phyloP scores from a whole-genome alignment of 371 early-diverging fungal species.

The Nosema muscidifuracis region DNA sequence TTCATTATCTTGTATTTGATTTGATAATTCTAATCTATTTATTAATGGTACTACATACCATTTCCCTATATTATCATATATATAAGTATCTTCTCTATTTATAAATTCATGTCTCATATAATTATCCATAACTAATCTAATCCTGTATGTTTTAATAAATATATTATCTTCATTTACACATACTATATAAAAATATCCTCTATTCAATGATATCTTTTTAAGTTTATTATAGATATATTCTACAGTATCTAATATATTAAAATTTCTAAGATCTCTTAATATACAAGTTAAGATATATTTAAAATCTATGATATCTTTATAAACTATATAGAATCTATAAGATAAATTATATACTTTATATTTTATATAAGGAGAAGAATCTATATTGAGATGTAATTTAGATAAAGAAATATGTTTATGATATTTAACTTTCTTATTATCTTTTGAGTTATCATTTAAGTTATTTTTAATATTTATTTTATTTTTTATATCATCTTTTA shows the following conservation, averaged over 20 bases:
- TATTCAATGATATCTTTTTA: neutral
- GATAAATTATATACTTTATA: constrained; percentile 2
- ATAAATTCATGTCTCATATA: constrained; percentile 7
- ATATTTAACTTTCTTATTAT: too few species aligned
- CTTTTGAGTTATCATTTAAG: too few species aligned
- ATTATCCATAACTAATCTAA: neutral
- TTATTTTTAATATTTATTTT: too few species aligned
- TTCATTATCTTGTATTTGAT: too few species aligned
- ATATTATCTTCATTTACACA: constrained; percentile 13
- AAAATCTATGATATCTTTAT: neutral
- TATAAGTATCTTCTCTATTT: neutral
- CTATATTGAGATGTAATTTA: too few species aligned
- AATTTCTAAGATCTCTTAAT: neutral
- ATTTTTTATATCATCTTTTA: neutral
- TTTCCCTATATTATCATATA: constrained; percentile 27
- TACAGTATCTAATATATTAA: neutral
- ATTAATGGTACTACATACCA: constrained; percentile 25
- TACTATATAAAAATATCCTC: neutral
- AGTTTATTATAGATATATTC: neutral
- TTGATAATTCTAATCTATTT: neutral
- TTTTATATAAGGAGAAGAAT: too few species aligned
- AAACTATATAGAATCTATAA: neutral
- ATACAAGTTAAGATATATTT: constrained; percentile 1
- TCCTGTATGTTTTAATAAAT: constrained; percentile 1
- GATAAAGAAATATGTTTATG: too few species aligned